Evolutionary conservation across 1,139 yeast species (phyloP).

Genomic region (Sugiyamaella novakii): DNA sequence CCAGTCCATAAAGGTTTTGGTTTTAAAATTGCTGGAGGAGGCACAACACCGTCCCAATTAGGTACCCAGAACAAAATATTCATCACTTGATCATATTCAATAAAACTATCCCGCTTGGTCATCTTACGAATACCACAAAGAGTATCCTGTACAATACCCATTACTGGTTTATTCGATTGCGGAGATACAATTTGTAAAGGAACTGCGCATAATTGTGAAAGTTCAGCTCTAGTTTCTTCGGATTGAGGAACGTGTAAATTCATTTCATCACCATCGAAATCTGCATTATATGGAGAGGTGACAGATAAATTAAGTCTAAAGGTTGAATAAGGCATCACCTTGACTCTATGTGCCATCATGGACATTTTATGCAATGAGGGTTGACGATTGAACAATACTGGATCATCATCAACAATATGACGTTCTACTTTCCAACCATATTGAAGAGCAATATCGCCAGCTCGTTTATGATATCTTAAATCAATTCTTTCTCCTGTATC

Average conservation of each 20-base stretch:
- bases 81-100: conserved; percentile 94
- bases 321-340: conserved; percentile 98
- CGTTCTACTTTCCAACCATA: conserved; percentile 99
- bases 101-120: conserved; percentile 85
- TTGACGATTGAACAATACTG: conserved; percentile 97
- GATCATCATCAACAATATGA: conserved; percentile 95
- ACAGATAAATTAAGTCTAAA: conserved; percentile 95
- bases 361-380: conserved; percentile 99
- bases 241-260: conserved; percentile 99
- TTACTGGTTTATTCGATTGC: conserved; percentile 97
- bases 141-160: conserved; percentile 99
- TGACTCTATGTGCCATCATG: conserved; percentile 99
- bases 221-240: conserved; percentile 95
- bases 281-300: conserved; percentile 98
- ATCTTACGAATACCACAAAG: conserved; percentile 95
- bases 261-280: conserved; percentile 99
- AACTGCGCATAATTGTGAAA: conserved; percentile 92
- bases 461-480: conserved; percentile 93
- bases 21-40: conserved; percentile 92
- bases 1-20: conserved; percentile 99
- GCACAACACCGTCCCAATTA: conserved; percentile 97
- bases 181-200: conserved; percentile 98
- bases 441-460: conserved; percentile 96
- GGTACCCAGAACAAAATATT: conserved; percentile 98
- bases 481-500: conserved; percentile 99